Conservation (phyloP, 139 green algal genomes). For the Chlorella sp. region DNA sequence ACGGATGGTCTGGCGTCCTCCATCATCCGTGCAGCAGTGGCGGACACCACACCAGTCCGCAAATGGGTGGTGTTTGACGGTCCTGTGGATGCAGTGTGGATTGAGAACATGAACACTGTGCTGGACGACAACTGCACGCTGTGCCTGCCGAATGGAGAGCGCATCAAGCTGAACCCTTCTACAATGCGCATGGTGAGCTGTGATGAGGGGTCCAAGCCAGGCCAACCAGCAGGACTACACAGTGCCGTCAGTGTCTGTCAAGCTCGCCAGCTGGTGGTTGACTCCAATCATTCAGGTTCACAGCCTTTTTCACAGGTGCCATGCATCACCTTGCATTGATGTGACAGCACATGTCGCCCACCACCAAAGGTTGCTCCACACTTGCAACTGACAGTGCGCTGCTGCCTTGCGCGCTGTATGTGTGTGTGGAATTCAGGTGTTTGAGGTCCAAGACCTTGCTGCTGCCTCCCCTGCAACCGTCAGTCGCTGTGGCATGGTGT, state of each 20-base stretch:
- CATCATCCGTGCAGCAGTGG: conserved; percentile 55
- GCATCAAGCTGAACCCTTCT: conserved; percentile 72
- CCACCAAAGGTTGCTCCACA: too few relatives aligned
- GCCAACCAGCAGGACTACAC: too few relatives aligned
- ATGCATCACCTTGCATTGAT: too few relatives aligned
- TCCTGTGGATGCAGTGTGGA: conserved; percentile 77
- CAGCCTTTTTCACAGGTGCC: too few relatives aligned
- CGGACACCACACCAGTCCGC: conserved; percentile 34
- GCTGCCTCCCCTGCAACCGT: conserved; percentile 74
- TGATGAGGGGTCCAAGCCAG: too few relatives aligned
- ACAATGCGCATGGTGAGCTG: conserved; percentile 78
- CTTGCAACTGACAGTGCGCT: too few relatives aligned
- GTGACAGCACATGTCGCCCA: too few relatives aligned
- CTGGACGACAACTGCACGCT: conserved; percentile 83
- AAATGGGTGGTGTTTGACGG: conserved; percentile 85
- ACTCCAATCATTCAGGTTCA: too few relatives aligned
- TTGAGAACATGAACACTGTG: conserved; percentile 82
- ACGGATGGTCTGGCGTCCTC: conserved; percentile 60
- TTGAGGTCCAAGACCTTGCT: conserved; percentile 75
- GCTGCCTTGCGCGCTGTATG: too few relatives aligned
- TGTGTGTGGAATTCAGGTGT: too few relatives aligned
- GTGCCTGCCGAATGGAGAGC: conserved; percentile 76
- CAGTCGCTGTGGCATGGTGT: conserved; percentile 74
- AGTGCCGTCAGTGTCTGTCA: too few relatives aligned
- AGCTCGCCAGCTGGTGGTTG: too few relatives aligned